Evolutionary conservation across 1,284 basidiomycete genomes (phyloP).

Genomic region (Pseudozyma sp.): DNA sequence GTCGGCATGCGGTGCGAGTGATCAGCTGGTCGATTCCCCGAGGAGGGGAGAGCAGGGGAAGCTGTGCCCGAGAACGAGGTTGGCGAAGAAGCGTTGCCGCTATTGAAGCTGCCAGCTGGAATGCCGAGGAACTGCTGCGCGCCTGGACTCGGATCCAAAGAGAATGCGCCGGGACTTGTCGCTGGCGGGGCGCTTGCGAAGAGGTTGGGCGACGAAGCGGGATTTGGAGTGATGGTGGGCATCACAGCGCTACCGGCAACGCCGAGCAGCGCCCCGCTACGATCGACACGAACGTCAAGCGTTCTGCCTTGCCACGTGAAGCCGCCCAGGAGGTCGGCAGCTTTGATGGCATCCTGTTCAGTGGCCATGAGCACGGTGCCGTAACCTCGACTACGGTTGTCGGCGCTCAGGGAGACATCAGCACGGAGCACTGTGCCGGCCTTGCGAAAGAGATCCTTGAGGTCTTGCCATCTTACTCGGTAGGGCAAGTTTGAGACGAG

Average conservation of each 20-base stretch:
- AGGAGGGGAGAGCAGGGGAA: conserved; percentile 24
- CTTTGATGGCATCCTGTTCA: conserved; percentile 68
- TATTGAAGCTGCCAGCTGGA: conserved; percentile 10
- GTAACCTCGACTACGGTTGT: conserved; percentile 63
- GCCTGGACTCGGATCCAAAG: conserved; percentile 8
- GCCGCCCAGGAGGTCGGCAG: conserved; percentile 69
- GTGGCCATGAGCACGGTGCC: conserved; percentile 67
- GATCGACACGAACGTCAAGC: conserved; percentile 63
- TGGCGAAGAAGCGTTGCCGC: conserved; percentile 6
- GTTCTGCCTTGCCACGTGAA: conserved; percentile 68
- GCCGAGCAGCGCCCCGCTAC: conserved; percentile 54
- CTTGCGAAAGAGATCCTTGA: conserved; percentile 69
- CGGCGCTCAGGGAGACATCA: conserved; percentile 68
- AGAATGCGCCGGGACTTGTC: background rate
- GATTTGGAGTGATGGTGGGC: conserved; percentile 17
- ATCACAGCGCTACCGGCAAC: conserved; percentile 41
- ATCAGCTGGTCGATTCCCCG: conserved; percentile 9
- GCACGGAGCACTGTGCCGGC: conserved; percentile 70
- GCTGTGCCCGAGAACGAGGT: conserved; percentile 18
- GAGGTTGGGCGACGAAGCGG: background rate
- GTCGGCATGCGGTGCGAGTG: conserved; percentile 12
- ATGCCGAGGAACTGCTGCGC: conserved; percentile 29
- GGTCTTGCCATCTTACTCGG: conserved; percentile 69
- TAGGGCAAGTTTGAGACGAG: conserved; percentile 68
- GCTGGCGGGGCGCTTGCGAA: conserved; percentile 9